A percentile compares a stretch with the other conserved stretches of the same genome.
Evolutionary conservation across 2,329 filamentous ascomycete genomes (phyloP).

Genomic region (Penicillium polonicum): DNA sequence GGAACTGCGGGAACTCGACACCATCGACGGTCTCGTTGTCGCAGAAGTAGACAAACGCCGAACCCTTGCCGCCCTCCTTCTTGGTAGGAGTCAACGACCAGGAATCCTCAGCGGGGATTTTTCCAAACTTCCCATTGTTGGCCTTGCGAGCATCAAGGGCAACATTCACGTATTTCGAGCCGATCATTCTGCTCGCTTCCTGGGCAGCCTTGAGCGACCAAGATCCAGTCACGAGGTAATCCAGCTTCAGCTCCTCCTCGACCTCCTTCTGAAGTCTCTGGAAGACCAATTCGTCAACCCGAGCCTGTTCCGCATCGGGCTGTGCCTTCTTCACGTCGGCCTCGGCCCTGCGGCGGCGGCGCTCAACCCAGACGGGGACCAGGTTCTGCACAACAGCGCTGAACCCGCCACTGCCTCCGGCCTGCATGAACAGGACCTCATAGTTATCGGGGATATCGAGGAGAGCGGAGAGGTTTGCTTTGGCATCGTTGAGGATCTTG

Average conservation of each 20-base stretch:
- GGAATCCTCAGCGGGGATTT: conserved; percentile 71
- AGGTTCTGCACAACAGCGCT: conserved; percentile 81
- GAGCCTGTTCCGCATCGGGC: conserved; percentile 47
- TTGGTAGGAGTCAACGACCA: conserved; percentile 70
- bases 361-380: conserved; percentile 76
- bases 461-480: conserved; percentile 68
- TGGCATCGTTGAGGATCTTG: conserved; percentile 75
- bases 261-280: conserved; percentile 64
- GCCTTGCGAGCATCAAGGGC: conserved; percentile 63
- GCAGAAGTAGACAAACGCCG: conserved; percentile 80
- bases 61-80: conserved; percentile 51
- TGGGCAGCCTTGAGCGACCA: conserved; percentile 89
- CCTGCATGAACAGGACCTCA: conserved; percentile 69
- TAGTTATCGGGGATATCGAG: conserved; percentile 84
- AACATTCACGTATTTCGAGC: conserved; percentile 73
- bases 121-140: conserved; percentile 80
- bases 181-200: conserved; percentile 76
- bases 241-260: conserved; percentile 70
- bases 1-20: conserved; percentile 79
- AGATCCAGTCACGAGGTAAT: conserved; percentile 86
- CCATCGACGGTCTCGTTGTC: conserved; percentile 81
- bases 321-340: conserved; percentile 50
- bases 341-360: conserved; percentile 60
- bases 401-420: conserved; percentile 83
- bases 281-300: conserved; percentile 57